Percentiles rank a stretch among this genome's conserved stretches.
These are phyloP conservation scores for Candida nanaspora DNA, from an alignment of 805 yeast genomes.

Conservation along the genomic window DNA sequence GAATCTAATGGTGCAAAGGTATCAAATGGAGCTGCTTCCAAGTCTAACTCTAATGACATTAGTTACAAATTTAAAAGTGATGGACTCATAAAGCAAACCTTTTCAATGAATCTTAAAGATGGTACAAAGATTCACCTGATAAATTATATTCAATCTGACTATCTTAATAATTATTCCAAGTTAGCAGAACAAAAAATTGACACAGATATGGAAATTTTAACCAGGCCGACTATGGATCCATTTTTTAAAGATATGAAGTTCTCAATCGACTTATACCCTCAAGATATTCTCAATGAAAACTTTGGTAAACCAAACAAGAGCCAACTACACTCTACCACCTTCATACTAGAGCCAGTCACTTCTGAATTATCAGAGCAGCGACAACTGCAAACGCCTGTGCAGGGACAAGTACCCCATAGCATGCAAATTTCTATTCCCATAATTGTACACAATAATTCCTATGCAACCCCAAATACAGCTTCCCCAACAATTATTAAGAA, in stretches of 20 bases:
- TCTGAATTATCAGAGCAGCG: background rate
- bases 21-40: background rate
- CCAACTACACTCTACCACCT: background rate
- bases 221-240: conserved; percentile 39
- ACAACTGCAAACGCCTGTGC: background rate
- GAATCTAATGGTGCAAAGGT: conserved; percentile 32
- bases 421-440: too few relatives aligned
- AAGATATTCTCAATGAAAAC: conserved; percentile 5
- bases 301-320: background rate
- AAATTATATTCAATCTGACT: conserved; percentile 34
- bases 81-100: conserved; percentile 61
- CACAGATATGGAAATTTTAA: background rate
- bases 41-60: background rate
- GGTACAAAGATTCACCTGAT: conserved; percentile 55
- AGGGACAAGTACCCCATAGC: too few relatives aligned
- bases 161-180: conserved; percentile 2
- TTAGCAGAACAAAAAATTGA: too few relatives aligned
- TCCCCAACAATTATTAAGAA: too few relatives aligned
- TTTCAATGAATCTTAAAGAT: conserved; percentile 45
- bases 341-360: background rate
- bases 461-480: too few relatives aligned
- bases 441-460: too few relatives aligned
- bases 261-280: conserved; percentile 17
- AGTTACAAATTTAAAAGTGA: conserved; percentile 12
- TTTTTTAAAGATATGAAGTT: conserved; percentile 20